Base-by-base conservation (phyloP, 2,329 filamentous ascomycete species). In the Cytospora piceicola region DNA sequence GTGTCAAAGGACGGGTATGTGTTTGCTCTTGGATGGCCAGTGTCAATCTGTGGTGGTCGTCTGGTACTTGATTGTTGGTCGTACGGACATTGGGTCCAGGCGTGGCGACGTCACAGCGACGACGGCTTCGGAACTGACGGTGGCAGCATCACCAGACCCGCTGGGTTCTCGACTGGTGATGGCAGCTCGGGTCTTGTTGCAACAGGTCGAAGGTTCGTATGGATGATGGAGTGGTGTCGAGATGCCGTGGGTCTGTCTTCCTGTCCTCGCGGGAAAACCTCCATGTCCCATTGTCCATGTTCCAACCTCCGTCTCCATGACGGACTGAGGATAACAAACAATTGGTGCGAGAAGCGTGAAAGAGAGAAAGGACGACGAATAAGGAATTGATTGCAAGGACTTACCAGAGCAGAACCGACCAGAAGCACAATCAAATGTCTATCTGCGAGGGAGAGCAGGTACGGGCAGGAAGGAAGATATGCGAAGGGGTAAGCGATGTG, bases 361-460 rank as follows among this genome's bases (percentile, higher is more conserved):
- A 42, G 39, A 42, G 5, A 22, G 12, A 6, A 49, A 49, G 46
- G n/a, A 22, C 17, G 11, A 49, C 9, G 20, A 20, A 24, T 49
- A 49, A 49, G 46, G n/a, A 24, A 49, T 36, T 36, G 20, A 49
- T 49, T 8, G 46, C n/a, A 49, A 24, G 9, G 4, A 24, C 46
- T 49, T 49, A 49, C 46, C 46, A 49, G 46, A 49, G 46, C 46
- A 49, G 46, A 24, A 24, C 8, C 46, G 14, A 24, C 17, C 46
- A 49, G n/a, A 49, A 49, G 46, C 46, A 49, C 46, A 24, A 24
- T 49, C 46, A 49, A 49, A 49, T 49, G 46, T 49, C 8, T 49
- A 49, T 24, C 46, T 49, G 46, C 15, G 22, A 24, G 24, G 46
- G 4, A 14, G 12, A 20, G 42, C 42, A 46, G 42, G 42, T 46